Base-by-base conservation (phyloP, 2,329 filamentous ascomycete genomes). In the Botrytis cinerea region DNA sequence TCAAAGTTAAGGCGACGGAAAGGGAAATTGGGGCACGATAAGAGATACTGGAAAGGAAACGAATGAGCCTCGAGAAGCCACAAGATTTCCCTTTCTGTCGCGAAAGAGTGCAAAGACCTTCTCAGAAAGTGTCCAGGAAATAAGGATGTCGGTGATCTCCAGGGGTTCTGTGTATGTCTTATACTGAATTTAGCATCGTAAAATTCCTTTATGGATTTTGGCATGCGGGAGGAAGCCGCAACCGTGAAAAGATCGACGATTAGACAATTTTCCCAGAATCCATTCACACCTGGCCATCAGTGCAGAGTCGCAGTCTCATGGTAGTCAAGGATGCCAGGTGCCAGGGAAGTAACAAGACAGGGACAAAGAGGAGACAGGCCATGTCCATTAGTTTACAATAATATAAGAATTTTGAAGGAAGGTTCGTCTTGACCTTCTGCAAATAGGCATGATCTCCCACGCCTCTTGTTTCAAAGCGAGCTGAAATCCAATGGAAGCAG, bases 401-500 rank as follows among this genome's bases (percentile, higher is more conserved):
- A n/a, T 62, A n/a, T 48, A 35, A 62, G 51, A 48, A 28, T 2
- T 71, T 54, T 18, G 35, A 57, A 72, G 70, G 70, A 72, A 67
- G 61, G 64, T 66, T 57, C 70, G 57, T 57, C 46, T 72, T 48
- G 46, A 72, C 62, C 62, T 72, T 72, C 62, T 72, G 32, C 40
- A 72, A 72, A 67, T 40, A 57, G 70, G 35, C 28, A 48, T 60
- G 70, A 72, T 68, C 70, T 62, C 20, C 70, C 28, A 68, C 62
- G 70, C 62, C 70, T 60, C 48, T 38, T 48, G 62, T 72, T 72
- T 68, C 40, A 68, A 46, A 25, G 7, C 18, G 38, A 72, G 70
- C 70, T 72, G 70, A 72, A 61, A 51, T 61, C 70, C 70, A 72
- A 72, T 72, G 70, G 60, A 48, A 67, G n/a, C n/a, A 68, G 46